A percentile compares a stretch with the other conserved stretches of the same genome.
phyloP scores from a whole-genome alignment of 1,139 yeast species.

The Sporopachydermia cereana region DNA sequence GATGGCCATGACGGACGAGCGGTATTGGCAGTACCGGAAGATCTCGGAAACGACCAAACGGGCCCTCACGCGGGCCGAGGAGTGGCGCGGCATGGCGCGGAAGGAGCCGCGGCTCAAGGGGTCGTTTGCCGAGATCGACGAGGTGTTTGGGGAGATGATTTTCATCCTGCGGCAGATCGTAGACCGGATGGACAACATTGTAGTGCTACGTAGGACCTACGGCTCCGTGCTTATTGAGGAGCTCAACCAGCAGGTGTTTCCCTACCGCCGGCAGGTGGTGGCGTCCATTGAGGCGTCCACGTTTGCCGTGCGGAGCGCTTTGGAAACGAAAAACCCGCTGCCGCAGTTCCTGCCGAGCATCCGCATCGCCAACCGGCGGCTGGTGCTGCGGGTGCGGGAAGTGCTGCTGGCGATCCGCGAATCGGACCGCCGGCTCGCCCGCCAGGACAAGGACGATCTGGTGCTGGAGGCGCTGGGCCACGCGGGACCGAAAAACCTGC shows the following conservation, averaged over 20 bases:
- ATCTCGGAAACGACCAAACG: conserved; percentile 27
- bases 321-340: conserved; percentile 31
- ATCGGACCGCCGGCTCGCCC: background rate
- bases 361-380: conserved; percentile 33
- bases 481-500: background rate
- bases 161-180: conserved; percentile 34
- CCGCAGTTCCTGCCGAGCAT: conserved; percentile 41
- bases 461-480: background rate
- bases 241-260: conserved; percentile 20
- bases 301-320: conserved; percentile 32
- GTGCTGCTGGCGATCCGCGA: conserved; percentile 12
- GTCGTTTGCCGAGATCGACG: conserved; percentile 27
- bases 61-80: conserved; percentile 30
- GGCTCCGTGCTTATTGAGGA: conserved; percentile 38
- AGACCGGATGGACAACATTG: conserved; percentile 36
- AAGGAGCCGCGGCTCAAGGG: conserved; percentile 40
- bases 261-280: conserved; percentile 33
- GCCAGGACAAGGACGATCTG: background rate
- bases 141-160: conserved; percentile 32
- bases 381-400: conserved; percentile 32
- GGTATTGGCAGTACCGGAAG: conserved; percentile 21
- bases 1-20: conserved; percentile 18
- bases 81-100: conserved; percentile 29
- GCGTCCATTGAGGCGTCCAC: conserved; percentile 28
- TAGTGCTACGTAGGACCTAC: conserved; percentile 30